Conservation (phyloP, 768 basidiomycete genomes). For the Mycena latifolia region DNA sequence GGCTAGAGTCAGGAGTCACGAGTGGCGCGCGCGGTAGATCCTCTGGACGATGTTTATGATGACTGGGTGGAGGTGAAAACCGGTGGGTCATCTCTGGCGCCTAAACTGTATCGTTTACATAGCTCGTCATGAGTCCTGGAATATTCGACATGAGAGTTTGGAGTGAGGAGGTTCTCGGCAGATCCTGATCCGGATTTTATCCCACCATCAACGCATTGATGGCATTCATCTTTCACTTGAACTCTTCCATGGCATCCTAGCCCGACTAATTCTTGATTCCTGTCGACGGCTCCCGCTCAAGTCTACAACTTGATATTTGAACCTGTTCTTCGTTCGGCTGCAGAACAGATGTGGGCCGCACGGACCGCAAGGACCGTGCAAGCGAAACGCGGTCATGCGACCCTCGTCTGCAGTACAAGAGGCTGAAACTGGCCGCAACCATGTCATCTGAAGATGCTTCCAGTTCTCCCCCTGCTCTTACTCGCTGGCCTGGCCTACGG, state of each 20-base stretch:
- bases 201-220: no score
- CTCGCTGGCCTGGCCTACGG: constrained; percentile 3
- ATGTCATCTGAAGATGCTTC: constrained; percentile 10
- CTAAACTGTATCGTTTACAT: background rate
- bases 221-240: no score
- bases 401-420: background rate
- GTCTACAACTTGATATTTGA: no score
- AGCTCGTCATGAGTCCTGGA: no score
- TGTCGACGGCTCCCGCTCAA: no score
- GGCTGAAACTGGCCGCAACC: background rate
- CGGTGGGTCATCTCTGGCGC: background rate
- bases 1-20: background rate
- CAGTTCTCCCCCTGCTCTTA: constrained; percentile 3
- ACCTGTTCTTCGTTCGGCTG: no score
- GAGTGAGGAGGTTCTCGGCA: no score
- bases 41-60: background rate
- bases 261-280: no score
- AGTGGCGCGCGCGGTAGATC: background rate
- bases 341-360: no score
- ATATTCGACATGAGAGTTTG: no score
- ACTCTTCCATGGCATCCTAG: no score
- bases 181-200: no score
- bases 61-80: background rate
- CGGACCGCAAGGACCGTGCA: background rate
- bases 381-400: constrained; percentile 6